phyloP scores from a whole-genome alignment of 2,329 filamentous ascomycete species.

The Ascochyta koolunga region DNA sequence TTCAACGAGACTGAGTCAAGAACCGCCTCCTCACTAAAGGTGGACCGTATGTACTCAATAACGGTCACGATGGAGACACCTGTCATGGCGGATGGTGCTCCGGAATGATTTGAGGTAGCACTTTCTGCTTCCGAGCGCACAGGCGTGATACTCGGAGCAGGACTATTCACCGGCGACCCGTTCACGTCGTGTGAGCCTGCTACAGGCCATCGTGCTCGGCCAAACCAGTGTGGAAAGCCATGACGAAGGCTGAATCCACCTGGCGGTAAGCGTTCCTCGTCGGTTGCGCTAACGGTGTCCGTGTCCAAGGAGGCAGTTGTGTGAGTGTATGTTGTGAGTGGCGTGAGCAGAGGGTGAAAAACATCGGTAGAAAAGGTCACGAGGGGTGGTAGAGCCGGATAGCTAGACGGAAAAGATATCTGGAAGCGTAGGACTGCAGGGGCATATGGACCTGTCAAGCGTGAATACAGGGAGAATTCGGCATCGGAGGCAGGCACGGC shows the following conservation, averaged over 20 bases:
- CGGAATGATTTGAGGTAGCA: slow-evolving; percentile 15
- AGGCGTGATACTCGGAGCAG: slow-evolving; percentile 26
- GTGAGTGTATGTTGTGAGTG: slow-evolving; percentile 93
- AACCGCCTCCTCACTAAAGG: slow-evolving; percentile 78
- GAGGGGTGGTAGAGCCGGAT: slow-evolving; percentile 79
- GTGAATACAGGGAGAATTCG: slow-evolving; percentile 32
- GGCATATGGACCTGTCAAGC: slow-evolving; percentile 77
- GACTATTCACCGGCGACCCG: slow-evolving; percentile 34
- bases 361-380: slow-evolving; percentile 91
- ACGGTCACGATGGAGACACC: slow-evolving; percentile 59
- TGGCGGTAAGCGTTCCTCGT: slow-evolving; percentile 81
- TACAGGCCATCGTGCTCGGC: slow-evolving; percentile 45
- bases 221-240: slow-evolving; percentile 90
- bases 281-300: slow-evolving; percentile 81
- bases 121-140: slow-evolving; percentile 14
- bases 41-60: slow-evolving; percentile 78
- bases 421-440: slow-evolving; percentile 88
- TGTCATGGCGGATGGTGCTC: slow-evolving; percentile 7
- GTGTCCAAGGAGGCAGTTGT: slow-evolving; percentile 74
- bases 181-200: slow-evolving; percentile 43
- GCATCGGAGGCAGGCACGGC: slow-evolving; percentile 12
- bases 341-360: slow-evolving; percentile 92
- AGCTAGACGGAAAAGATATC: slow-evolving; percentile 81
- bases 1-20: slow-evolving; percentile 80
- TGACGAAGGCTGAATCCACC: slow-evolving; percentile 90